Percentiles rank a stretch among this genome's conserved stretches.
These are phyloP conservation scores for Haplosporangium sp. DNA, from an alignment of 371 early-diverging fungal species.

Conservation along the genomic window DNA sequence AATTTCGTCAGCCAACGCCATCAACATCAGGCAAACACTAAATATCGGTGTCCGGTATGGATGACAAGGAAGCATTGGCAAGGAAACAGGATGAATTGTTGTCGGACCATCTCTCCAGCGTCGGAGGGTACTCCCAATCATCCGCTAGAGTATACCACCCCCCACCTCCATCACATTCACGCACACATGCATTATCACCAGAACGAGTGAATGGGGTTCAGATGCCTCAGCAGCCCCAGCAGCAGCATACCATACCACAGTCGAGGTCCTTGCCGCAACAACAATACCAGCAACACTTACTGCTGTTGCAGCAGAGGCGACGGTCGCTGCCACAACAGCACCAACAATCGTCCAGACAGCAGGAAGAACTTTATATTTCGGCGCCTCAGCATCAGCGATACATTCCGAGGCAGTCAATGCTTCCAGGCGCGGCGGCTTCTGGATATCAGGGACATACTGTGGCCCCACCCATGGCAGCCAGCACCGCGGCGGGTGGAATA, in stretches of 20 bases:
- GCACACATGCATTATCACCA: not conserved
- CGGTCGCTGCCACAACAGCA: not conserved
- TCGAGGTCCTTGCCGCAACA: not conserved
- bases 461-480: not conserved
- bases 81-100: slow-evolving; percentile 13
- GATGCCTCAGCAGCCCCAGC: slow-evolving; percentile 12
- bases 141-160: not conserved
- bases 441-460: slow-evolving; percentile 1
- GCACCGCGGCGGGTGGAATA: not conserved
- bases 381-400: slow-evolving; percentile 1
- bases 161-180: not conserved
- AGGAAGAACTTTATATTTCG: not conserved
- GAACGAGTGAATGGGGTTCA: not conserved
- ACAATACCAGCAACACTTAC: not conserved
- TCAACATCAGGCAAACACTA: no score
- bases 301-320: not conserved
- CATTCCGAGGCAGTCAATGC: not conserved
- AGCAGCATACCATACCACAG: slow-evolving; percentile 2
- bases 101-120: slow-evolving; percentile 19
- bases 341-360: not conserved
- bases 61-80: slow-evolving; percentile 7
- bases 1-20: no score
- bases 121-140: not conserved
- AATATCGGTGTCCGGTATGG: slow-evolving; percentile 2
- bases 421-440: not conserved